A percentile compares a stretch with the other conserved stretches of the same genome.
These are phyloP conservation scores for Lachancea sp. DNA, from an alignment of 805 yeast species.

Conservation along the genomic window DNA sequence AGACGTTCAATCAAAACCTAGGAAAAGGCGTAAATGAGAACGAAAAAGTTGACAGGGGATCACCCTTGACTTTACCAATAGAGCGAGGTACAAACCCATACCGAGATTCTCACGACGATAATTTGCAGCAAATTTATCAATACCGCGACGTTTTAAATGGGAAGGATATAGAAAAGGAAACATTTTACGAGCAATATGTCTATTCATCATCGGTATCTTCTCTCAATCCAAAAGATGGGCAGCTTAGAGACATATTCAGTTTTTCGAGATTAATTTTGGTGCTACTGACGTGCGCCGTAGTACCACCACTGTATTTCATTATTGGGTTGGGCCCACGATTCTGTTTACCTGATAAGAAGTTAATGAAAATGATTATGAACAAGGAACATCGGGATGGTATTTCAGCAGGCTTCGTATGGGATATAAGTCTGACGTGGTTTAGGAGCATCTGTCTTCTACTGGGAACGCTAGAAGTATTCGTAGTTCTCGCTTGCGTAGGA, in stretches of 20 bases:
- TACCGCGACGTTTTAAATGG: conserved; percentile 3
- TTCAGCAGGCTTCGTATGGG: conserved; percentile 30
- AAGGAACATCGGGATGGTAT: conserved; percentile 21
- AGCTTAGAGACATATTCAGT: conserved; percentile 24
- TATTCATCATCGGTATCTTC: conserved; percentile 22
- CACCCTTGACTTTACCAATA: not conserved
- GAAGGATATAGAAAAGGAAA: conserved; percentile 3
- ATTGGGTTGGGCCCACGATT: conserved; percentile 20
- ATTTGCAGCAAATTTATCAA: conserved; percentile 6
- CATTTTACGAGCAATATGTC: conserved; percentile 19
- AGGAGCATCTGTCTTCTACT: conserved; percentile 28
- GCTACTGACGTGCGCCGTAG: conserved; percentile 16
- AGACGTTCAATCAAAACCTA: not conserved
- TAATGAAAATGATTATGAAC: conserved; percentile 26
- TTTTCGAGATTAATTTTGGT: conserved; percentile 16
- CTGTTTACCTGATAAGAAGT: conserved; percentile 21
- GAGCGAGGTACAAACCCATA: not conserved
- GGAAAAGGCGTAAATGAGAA: not conserved
- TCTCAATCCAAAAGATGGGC: conserved; percentile 17
- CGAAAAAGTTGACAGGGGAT: not conserved
- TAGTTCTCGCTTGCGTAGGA: conserved; percentile 38
- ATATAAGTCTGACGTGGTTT: conserved; percentile 26
- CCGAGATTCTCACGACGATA: not conserved
- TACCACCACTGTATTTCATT: conserved; percentile 30
- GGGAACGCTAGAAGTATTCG: conserved; percentile 25